Base-by-base conservation (phyloP, 805 yeast species). In the Metschnikowia sp. region DNA sequence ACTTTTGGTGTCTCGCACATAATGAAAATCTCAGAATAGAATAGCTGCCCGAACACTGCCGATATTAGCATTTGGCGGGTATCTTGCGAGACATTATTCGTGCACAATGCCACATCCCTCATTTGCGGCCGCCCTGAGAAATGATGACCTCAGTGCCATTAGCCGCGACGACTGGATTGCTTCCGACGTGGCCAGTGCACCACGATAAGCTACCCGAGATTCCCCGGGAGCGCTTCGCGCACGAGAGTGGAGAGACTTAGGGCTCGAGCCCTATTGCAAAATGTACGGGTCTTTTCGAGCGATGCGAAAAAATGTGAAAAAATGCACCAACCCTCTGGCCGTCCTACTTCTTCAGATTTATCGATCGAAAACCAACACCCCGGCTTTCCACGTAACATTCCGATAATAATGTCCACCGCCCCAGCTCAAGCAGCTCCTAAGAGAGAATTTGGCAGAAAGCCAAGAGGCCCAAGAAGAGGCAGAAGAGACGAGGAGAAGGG, bases 401-500 rank as follows among this genome's bases (percentile, higher is more conserved):
- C 84, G 84, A 79, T 80, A 45, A 46, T 51, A 54, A 52, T 37
- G 38, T 75, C 75, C 81, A 76, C 82, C 57, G 77, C 79, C 33
- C 44, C 48, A 39, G 47, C 79, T 34, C 29, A 41, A 22, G 45
- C 45, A 10, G 39, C 44, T 18, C 75, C 72, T 62, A 73, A 67
- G 66, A 75, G 80, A 74, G 57, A 60, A 63, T 71, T 74, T 62
- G 84, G 83, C 58, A 82, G 83, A 67, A 83, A 88, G 75, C 63
- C 66, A 36, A 48, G 47, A 29, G 78, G 77, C 66, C 64, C 64
- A 58, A 64, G 69, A 59, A 63, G 74, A 62, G 52, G 91, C 65
- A 82, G 91, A 75, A 79, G 80, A 68, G 82, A 80, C 62, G 97
- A 92, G 80, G 98, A 94, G 84, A 91, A 92, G 83, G 96, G 95